Percentiles rank a stretch among this genome's conserved stretches.
Evolutionary conservation across 2,329 filamentous ascomycete genomes (phyloP).

Genomic region (Diaporthe velutina): DNA sequence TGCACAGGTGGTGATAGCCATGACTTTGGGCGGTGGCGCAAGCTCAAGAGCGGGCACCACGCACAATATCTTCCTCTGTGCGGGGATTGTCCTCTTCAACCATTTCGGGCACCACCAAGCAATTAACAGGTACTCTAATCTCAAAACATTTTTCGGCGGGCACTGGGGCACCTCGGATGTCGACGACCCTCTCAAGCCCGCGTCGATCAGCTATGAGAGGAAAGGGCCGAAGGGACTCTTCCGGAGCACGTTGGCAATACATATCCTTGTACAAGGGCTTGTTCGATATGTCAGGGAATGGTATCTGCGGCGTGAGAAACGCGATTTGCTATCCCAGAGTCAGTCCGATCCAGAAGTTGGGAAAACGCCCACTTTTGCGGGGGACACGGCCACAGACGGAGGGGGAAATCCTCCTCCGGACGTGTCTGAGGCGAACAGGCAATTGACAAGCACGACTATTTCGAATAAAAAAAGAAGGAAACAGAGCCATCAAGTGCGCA

Average conservation of each 20-base stretch:
- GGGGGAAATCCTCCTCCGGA: constrained; percentile 66
- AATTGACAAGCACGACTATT: constrained; percentile 67
- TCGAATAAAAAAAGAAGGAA: constrained; percentile 87
- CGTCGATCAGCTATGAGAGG: constrained; percentile 64
- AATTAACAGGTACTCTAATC: constrained; percentile 62
- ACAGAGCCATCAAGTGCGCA: constrained; percentile 90
- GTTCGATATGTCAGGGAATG: constrained; percentile 78
- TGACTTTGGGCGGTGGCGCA: constrained; percentile 87
- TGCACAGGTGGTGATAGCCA: constrained; percentile 92
- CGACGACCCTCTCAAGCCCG: constrained; percentile 62
- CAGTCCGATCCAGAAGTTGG: constrained; percentile 74
- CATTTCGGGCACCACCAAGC: constrained; percentile 60
- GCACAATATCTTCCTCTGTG: constrained; percentile 78
- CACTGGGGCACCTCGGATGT: constrained; percentile 55
- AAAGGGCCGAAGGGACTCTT: constrained; percentile 74
- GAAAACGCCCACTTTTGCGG: constrained; percentile 55
- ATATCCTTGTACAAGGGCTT: constrained; percentile 80
- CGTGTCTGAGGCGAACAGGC: constrained; percentile 62
- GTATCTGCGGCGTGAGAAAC: constrained; percentile 73
- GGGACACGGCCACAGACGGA: constrained; percentile 54
- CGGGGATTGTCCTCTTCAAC: constrained; percentile 73
- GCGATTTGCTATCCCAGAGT: constrained; percentile 61
- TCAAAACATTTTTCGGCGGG: constrained; percentile 47
- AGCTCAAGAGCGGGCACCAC: constrained; percentile 76
- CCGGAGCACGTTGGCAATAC: constrained; percentile 77